Percentiles rank a stretch among this genome's conserved stretches.
Conservation (phyloP, 2,329 filamentous ascomycete genomes). For the Sodiomyces alkalinus region DNA sequence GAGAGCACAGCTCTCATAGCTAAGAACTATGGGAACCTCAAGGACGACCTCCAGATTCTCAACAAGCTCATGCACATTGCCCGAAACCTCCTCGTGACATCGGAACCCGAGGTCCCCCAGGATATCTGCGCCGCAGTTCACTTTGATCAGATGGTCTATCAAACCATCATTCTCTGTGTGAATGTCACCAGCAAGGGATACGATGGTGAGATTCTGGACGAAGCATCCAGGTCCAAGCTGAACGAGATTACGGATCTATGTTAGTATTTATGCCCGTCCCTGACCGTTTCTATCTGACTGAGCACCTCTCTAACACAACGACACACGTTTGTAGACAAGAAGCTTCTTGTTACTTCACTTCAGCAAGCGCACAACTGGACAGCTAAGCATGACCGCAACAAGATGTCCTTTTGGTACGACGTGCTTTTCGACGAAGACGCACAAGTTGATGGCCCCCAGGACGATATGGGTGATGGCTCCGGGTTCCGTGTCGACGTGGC, state of each 20-base stretch:
- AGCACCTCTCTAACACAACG: too few species aligned
- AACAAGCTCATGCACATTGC: slow-evolving; percentile 55
- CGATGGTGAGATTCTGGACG: slow-evolving; percentile 47
- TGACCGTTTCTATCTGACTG: background rate
- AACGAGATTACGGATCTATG: slow-evolving; percentile 51
- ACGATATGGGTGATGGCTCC: slow-evolving; percentile 33
- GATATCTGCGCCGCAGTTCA: slow-evolving; percentile 49
- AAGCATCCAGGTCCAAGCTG: slow-evolving; percentile 38
- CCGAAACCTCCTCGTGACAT: slow-evolving; percentile 47
- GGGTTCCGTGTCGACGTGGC: slow-evolving; percentile 40
- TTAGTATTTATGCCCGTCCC: slow-evolving; percentile 17
- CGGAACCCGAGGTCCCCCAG: slow-evolving; percentile 49
- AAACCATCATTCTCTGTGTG: slow-evolving; percentile 49
- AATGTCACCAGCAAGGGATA: slow-evolving; percentile 55
- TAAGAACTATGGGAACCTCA: slow-evolving; percentile 44
- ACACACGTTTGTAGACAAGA: slow-evolving; percentile 52
- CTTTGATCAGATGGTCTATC: slow-evolving; percentile 51
- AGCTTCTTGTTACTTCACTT: slow-evolving; percentile 47
- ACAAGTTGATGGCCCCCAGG: slow-evolving; percentile 30
- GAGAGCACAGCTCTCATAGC: slow-evolving; percentile 49
- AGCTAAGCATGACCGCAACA: slow-evolving; percentile 52
- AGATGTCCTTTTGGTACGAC: slow-evolving; percentile 55
- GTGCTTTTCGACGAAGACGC: slow-evolving; percentile 46
- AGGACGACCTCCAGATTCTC: slow-evolving; percentile 46
- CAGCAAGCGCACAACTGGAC: slow-evolving; percentile 58